These are phyloP conservation scores for Mucor piriformis DNA, from an alignment of 371 early-diverging fungal genomes.

Conservation along the genomic window DNA sequence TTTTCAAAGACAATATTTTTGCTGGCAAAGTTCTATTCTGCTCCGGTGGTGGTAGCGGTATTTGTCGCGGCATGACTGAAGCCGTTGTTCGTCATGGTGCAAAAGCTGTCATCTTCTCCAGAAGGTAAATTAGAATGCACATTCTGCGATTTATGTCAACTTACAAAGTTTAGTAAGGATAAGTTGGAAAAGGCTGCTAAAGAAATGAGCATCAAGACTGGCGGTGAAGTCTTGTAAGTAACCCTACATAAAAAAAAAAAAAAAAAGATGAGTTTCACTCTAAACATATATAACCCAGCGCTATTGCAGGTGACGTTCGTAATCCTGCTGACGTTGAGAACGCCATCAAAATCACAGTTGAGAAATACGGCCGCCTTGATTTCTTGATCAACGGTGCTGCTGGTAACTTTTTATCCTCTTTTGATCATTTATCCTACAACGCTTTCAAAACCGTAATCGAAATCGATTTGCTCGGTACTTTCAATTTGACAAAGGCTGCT, in stretches of 20 bases:
- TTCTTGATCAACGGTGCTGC: conserved; percentile 67
- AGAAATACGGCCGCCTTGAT: conserved; percentile 75
- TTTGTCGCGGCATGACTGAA: conserved; percentile 80
- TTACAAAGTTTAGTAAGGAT: conserved; percentile 36
- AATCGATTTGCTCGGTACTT: conserved; percentile 62
- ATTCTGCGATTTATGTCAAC: no score
- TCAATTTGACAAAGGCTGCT: conserved; percentile 77
- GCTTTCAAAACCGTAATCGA: conserved; percentile 75
- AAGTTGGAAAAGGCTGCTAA: conserved; percentile 73
- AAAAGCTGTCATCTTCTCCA: conserved; percentile 67
- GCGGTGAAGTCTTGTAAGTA: conserved; percentile 49
- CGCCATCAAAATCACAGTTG: conserved; percentile 66
- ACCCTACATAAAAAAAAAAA: not conserved
- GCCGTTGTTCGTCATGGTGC: conserved; percentile 81
- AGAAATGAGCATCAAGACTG: conserved; percentile 65
- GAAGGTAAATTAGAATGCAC: conserved; percentile 47
- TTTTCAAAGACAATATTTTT: conserved; percentile 50
- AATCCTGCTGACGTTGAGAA: conserved; percentile 62
- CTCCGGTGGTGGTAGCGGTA: conserved; percentile 70
- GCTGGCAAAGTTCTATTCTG: conserved; percentile 48
- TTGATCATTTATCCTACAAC: conserved; percentile 68
- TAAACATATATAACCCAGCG: conserved; percentile 18
- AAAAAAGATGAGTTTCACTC: no score
- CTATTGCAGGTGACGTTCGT: conserved; percentile 67
- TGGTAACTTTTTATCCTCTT: conserved; percentile 80